These are phyloP conservation scores for Diplodia mutila DNA, from an alignment of 2,329 filamentous ascomycete species.

Conservation along the genomic window DNA sequence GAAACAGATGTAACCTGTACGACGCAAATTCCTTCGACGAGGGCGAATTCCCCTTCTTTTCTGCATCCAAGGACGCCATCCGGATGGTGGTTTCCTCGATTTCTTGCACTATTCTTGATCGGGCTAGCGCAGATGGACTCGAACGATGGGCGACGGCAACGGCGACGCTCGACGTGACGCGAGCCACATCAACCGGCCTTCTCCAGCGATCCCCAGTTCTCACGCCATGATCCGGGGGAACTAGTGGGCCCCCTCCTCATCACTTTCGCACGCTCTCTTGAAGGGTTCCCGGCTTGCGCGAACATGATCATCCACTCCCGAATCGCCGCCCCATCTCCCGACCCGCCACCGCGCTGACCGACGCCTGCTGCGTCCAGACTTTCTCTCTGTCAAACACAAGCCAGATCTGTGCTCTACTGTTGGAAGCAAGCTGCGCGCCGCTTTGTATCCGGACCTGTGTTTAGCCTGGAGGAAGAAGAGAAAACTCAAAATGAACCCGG, in stretches of 20 bases:
- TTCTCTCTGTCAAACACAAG: not conserved
- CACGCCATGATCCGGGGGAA: slow-evolving; percentile 6
- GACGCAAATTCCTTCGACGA: too few species aligned
- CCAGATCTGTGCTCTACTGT: not conserved
- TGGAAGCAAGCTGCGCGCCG: not conserved
- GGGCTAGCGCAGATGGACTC: not conserved
- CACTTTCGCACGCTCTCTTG: not conserved
- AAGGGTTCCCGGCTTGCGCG: not conserved
- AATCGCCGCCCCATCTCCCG: not conserved
- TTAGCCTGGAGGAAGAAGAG: too few species aligned
- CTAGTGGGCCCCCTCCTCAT: not conserved
- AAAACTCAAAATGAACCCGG: slow-evolving; percentile 36
- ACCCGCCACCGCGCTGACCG: slow-evolving; percentile 17
- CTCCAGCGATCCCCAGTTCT: slow-evolving; percentile 1
- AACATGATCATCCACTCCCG: slow-evolving; percentile 5
- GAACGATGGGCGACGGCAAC: not conserved
- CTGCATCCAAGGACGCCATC: too few species aligned
- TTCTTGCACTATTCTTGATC: not conserved
- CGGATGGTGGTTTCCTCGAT: not conserved
- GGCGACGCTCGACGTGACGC: slow-evolving; percentile 5
- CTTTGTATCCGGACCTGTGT: not conserved
- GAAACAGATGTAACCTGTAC: not conserved
- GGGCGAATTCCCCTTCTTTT: not conserved
- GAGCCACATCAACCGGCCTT: not conserved
- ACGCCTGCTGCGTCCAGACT: not conserved